These are phyloP conservation scores for Fagus crenata DNA, from an alignment of 306 rosid genomes.

Conservation along the genomic window DNA sequence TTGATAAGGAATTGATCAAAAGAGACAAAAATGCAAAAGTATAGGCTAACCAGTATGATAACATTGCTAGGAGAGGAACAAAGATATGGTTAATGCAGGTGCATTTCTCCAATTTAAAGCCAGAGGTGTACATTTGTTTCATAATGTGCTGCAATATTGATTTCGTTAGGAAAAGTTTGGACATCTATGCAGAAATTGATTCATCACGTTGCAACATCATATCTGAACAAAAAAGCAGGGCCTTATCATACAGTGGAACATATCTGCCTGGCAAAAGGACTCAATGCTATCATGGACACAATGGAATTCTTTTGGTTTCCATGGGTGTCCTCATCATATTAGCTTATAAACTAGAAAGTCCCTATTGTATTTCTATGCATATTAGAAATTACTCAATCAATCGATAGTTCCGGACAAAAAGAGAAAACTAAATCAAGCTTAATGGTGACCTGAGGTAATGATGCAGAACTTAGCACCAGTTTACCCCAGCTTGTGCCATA, in stretches of 20 bases:
- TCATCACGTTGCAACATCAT: neutral
- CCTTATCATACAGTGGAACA: too few species aligned
- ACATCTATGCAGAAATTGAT: neutral
- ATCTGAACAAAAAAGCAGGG: neutral
- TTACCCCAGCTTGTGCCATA: neutral
- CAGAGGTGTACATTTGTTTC: too few species aligned
- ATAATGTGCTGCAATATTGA: neutral
- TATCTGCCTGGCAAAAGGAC: too few species aligned
- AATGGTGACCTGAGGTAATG: too few species aligned
- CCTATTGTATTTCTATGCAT: too few species aligned
- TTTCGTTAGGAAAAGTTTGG: neutral
- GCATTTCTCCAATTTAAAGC: neutral
- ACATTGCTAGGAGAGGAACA: neutral
- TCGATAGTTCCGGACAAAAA: too few species aligned
- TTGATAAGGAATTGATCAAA: neutral
- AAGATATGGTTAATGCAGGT: neutral
- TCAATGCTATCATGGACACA: neutral
- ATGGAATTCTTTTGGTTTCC: too few species aligned
- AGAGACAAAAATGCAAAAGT: neutral
- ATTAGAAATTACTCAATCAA: too few species aligned
- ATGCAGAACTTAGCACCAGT: too few species aligned
- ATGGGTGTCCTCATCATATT: too few species aligned
- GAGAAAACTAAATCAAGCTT: too few species aligned
- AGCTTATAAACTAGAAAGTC: too few species aligned
- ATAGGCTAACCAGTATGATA: neutral